Base-by-base conservation (phyloP, 2,329 filamentous ascomycete species). In the Phaeosphaeria sp. region DNA sequence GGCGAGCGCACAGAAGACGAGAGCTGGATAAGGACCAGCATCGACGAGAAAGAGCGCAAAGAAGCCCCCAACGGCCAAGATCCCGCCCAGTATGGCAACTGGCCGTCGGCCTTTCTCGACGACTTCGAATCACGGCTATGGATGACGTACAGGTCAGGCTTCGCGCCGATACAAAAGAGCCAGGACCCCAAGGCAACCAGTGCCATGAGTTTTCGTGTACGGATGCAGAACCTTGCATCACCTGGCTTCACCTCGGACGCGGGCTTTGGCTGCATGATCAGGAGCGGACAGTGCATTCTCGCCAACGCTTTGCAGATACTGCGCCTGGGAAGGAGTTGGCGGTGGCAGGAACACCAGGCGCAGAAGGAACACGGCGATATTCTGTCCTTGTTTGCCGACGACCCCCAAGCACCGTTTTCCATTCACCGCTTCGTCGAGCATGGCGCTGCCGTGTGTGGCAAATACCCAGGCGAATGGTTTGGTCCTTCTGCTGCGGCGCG, bases 251-350 rank as follows among this genome's bases (percentile, higher is more conserved):
- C 92, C 11, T 94, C 92, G 1, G 95, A 99, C 75, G 93, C 92
- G 10, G 95, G 95, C 51, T 99, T 96, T 93, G 95, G 95, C 0
- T 99, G 95, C 73, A 99, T 99, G 95, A 98, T 99, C 68, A 85
- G 95, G 58, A 97, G 94, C 6, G 95, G 95, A 3, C 95, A 99
- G 80, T 94, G 92, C 71, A 83, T 99, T 23, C 82, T 99, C 43
- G 94, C 94, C 46, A 99, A 98, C 77, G 85, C 94, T 1, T 82
- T 98, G 68, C 79, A 87, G 18, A 84, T 90, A 54, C 80, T 93
- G 48, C 83, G 85, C 41, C 80, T 97, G 21, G 94, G 95, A 20
- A 87, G 95, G 87, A 93, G 89, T 61, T 97, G 94, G 94, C 87
- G 92, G 63, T 84, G 89, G 63, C 86, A 87, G 18, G 80, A 73